Evolutionary conservation across 2,329 filamentous ascomycete species (phyloP), one percentile per base, ranked within the genome.

Genomic region (Aspergillus piperis): DNA sequence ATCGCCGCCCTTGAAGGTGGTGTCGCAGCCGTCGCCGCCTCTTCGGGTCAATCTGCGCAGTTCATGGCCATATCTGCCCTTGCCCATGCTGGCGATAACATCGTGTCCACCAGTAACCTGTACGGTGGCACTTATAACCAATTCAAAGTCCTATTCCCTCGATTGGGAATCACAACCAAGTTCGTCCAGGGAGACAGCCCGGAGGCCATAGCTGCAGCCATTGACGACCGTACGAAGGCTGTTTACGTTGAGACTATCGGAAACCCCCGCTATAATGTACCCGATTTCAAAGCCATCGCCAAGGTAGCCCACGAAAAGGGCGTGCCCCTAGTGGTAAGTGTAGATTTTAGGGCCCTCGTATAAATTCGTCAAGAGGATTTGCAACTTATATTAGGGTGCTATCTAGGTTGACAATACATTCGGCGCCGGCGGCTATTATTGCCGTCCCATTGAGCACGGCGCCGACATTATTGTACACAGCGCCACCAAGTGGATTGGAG

Each of bases 121-220:
- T 96, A 97, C 78, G 93, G 93, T 66, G 93, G 93, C 75, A 97
- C 94, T 15, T 97, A 96, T 83, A 97, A 98, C 80, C 94, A 97
- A 81, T 87, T 97, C 80, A 97, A 97, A 81, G 92, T 97, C 49
- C 85, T 92, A 67, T 83, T 97, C 58, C 90, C 92, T 6, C 87
- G 93, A n/a, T 80, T 96, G 49, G 94, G 94, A 63, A 92, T 98
- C 73, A 82, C 82, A 44, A 95, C 92, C 72, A 96, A 93, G 80
- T 97, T 97, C 70, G 85, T 96, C 71, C 83, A 88, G 58, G 91
- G 91, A 48, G 92, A 96, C 77, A 87, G 87, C 60, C 81, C 90
- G 13, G 88, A 89, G 68, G 91, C 92, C 70, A 90, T 97, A 71
- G 88, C 86, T 39, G 86, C 87, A 50, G 87, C 88, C 57, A 97